phyloP scores from a whole-genome alignment of 2,329 filamentous ascomycete species.

The Colletotrichum neosansevieriae region DNA sequence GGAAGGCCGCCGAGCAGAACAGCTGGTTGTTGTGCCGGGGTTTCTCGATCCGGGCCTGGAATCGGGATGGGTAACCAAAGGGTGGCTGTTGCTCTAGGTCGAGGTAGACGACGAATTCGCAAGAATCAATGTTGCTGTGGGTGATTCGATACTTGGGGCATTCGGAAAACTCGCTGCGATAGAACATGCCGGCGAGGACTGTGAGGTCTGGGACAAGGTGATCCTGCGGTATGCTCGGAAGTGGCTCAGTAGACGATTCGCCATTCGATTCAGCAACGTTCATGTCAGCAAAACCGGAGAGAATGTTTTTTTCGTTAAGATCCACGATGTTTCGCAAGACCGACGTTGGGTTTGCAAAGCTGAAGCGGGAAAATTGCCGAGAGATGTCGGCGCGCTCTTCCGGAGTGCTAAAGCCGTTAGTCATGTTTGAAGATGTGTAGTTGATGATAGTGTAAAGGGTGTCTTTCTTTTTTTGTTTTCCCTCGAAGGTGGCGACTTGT shows the following conservation, averaged over 20 bases:
- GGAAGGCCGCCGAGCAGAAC: constrained; percentile 5
- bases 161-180: background rate
- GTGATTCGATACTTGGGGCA: background rate
- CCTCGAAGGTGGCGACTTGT: no score
- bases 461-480: no score
- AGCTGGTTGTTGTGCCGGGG: background rate
- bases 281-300: no score
- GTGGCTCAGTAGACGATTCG: no score
- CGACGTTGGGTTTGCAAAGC: background rate
- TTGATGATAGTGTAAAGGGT: no score
- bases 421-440: background rate
- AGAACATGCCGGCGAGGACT: background rate
- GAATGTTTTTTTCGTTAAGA: no score
- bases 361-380: background rate
- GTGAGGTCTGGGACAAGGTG: background rate
- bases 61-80: background rate
- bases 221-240: no score
- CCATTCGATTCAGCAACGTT: no score
- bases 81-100: constrained; percentile 5
- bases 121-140: background rate
- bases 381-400: background rate
- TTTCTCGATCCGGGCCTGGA: constrained; percentile 17
- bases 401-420: background rate
- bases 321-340: no score
- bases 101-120: constrained; percentile 3